phyloP scores from a whole-genome alignment of 495 filamentous ascomycete species.

The Rusavskia elegans region DNA sequence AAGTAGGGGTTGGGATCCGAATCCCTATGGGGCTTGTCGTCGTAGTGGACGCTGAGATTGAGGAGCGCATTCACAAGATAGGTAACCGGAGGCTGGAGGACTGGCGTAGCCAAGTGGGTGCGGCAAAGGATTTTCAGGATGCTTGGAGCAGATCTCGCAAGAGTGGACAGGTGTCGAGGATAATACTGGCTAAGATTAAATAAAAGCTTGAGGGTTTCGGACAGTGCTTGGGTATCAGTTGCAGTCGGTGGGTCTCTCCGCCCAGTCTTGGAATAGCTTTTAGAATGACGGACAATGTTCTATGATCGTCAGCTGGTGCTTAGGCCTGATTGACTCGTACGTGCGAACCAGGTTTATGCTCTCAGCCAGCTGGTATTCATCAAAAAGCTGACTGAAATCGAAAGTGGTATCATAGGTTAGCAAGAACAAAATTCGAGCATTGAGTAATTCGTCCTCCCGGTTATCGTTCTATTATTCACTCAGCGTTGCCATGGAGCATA shows the following conservation, averaged over 20 bases:
- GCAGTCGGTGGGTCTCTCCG: constrained; percentile 27
- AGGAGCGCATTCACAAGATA: constrained; percentile 66
- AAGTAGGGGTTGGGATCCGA: constrained; percentile 38
- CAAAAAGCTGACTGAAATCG: constrained; percentile 51
- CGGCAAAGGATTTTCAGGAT: constrained; percentile 56
- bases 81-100: constrained; percentile 42
- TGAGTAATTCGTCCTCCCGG: constrained; percentile 77
- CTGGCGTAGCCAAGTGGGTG: constrained; percentile 35
- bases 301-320: constrained; percentile 16
- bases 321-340: too few species aligned
- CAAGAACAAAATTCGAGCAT: constrained; percentile 69
- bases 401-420: constrained; percentile 68
- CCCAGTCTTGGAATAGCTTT: constrained; percentile 13
- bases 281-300: constrained; percentile 53
- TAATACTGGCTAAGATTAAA: constrained; percentile 75
- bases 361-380: constrained; percentile 52
- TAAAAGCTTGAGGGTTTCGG: constrained; percentile 71
- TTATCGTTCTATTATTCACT: constrained; percentile 36
- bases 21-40: constrained; percentile 15
- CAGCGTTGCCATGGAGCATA: background rate
- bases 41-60: constrained; percentile 47
- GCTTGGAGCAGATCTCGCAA: constrained; percentile 49
- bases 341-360: constrained; percentile 42
- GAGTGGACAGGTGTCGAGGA: constrained; percentile 38
- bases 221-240: constrained; percentile 65